phyloP scores from a whole-genome alignment of 2,329 filamentous ascomycete genomes.

The Allantophomopsis lycopodina region DNA sequence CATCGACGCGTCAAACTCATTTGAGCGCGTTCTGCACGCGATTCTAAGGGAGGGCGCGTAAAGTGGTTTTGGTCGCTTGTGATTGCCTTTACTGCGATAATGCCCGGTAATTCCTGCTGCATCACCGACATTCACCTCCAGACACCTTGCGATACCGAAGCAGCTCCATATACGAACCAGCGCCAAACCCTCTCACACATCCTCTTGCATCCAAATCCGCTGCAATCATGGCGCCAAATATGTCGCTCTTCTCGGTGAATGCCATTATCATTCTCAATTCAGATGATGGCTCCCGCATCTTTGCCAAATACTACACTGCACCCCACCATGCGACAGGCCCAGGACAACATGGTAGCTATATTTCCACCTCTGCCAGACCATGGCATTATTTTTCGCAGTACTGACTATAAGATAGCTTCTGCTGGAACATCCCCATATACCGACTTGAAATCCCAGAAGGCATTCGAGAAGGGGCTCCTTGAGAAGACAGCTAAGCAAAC shows the following conservation, averaged over 20 bases:
- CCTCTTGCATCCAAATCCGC: not conserved
- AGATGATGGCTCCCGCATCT: constrained; percentile 83
- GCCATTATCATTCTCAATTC: constrained; percentile 67
- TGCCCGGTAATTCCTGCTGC: too few relatives aligned
- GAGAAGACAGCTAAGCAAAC: constrained; percentile 95
- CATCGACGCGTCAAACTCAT: too few relatives aligned
- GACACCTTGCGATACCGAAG: too few relatives aligned
- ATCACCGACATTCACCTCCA: too few relatives aligned
- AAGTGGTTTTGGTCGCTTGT: too few relatives aligned
- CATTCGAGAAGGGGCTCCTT: constrained; percentile 89
- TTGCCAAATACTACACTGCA: constrained; percentile 81
- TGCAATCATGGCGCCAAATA: constrained; percentile 52
- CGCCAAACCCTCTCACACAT: not conserved
- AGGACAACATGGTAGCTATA: too few relatives aligned
- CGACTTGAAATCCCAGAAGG: constrained; percentile 84
- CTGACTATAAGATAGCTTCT: constrained; percentile 19
- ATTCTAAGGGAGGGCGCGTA: too few relatives aligned
- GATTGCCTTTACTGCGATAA: too few relatives aligned
- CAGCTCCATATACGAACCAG: too few relatives aligned
- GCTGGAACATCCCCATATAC: constrained; percentile 61
- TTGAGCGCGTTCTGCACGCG: too few relatives aligned
- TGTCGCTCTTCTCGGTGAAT: constrained; percentile 65
- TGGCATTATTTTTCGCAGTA: not conserved
- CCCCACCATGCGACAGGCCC: constrained; percentile 34
- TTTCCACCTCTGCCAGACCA: too few relatives aligned